phyloP scores from a whole-genome alignment of 148 eudicot genomes.

The Selenicereus undatus region DNA sequence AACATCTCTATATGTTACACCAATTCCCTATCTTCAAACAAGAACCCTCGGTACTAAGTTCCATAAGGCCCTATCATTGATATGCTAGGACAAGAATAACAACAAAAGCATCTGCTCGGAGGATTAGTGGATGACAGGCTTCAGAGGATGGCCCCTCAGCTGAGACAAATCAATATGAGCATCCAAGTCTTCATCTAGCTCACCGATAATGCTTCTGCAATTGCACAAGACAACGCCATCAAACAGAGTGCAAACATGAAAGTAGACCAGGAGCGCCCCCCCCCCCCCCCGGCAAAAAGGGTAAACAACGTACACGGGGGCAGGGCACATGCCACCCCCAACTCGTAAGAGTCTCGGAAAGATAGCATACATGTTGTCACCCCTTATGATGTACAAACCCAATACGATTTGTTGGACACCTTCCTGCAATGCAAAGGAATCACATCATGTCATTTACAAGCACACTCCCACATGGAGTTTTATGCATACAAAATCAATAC shows the following conservation, averaged over 20 bases:
- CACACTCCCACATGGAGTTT: background rate
- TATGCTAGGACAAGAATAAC: background rate
- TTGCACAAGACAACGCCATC: constrained; percentile 1
- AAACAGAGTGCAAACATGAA: background rate
- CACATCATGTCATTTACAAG: constrained; percentile 8
- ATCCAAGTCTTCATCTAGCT: constrained; percentile 86
- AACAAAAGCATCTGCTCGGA: background rate
- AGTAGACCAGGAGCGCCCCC: background rate
- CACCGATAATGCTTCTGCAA: constrained; percentile 83
- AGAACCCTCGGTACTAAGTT: background rate
- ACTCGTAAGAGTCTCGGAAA: background rate
- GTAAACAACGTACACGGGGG: too few species aligned
- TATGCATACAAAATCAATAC: background rate
- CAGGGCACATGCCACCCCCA: too few species aligned
- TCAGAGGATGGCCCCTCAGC: constrained; percentile 76
- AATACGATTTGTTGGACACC: constrained; percentile 90
- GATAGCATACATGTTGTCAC: constrained; percentile 81
- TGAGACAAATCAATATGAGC: constrained; percentile 60
- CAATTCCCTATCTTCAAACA: constrained; percentile 9
- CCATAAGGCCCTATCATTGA: constrained; percentile 11
- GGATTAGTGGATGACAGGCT: constrained; percentile 70
- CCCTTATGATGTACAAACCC: constrained; percentile 93
- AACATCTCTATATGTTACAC: constrained; percentile 5
- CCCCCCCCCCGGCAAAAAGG: too few species aligned
- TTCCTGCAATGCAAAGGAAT: constrained; percentile 54